Conservation (phyloP, 257 asterid genomes). For the Capsicum pubescens region DNA sequence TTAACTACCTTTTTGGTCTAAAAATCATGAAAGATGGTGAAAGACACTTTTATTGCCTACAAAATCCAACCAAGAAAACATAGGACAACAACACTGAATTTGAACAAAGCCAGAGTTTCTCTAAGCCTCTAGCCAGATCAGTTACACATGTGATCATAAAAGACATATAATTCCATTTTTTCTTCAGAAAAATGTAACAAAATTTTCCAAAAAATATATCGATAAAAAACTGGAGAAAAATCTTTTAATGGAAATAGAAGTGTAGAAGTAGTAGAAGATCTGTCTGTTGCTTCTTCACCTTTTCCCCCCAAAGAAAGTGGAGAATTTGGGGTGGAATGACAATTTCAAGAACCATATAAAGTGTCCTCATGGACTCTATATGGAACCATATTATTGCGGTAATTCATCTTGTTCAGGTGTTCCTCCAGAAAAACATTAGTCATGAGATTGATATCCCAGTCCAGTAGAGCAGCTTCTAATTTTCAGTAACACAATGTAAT, state of each 20-base stretch:
- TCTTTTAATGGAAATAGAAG: background rate
- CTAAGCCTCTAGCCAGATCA: constrained; percentile 32
- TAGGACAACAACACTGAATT: background rate
- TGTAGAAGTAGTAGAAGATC: constrained; percentile 7
- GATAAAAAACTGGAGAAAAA: background rate
- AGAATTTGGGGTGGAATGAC: constrained; percentile 21
- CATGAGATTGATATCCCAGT: constrained; percentile 95
- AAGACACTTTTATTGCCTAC: constrained; percentile 22
- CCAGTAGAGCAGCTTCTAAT: constrained; percentile 73
- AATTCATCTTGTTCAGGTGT: constrained; percentile 84
- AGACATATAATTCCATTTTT: constrained; percentile 25
- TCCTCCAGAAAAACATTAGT: constrained; percentile 91
- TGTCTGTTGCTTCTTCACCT: background rate
- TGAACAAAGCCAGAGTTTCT: constrained; percentile 21
- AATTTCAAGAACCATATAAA: constrained; percentile 27
- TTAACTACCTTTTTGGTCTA: constrained; percentile 37
- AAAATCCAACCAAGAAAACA: background rate
- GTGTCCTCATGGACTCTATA: constrained; percentile 12
- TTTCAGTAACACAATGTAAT: constrained; percentile 68
- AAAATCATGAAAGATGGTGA: constrained; percentile 38
- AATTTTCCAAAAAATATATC: background rate
- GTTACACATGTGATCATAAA: constrained; percentile 22
- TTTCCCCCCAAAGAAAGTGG: constrained; percentile 28
- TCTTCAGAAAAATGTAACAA: background rate
- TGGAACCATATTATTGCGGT: constrained; percentile 53